Evolutionary conservation across 1,139 yeast species (phyloP), one percentile per base, ranked within the genome.

Genomic region (Protomyces lactucae-debilis): DNA sequence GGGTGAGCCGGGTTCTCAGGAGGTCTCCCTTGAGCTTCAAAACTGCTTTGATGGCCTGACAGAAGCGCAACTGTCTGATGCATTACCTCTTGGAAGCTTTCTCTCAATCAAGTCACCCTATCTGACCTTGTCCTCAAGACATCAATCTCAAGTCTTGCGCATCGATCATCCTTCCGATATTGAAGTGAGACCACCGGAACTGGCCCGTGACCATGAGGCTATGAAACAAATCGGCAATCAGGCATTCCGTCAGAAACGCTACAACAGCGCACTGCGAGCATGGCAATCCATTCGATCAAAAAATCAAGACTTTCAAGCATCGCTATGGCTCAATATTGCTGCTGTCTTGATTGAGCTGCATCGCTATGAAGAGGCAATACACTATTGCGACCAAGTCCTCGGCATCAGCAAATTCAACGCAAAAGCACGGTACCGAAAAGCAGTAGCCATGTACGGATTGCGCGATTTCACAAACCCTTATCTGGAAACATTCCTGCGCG

Each of bases 91-190:
- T 14, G 63, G 57, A 9, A 51, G 57, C 21, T 51, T 28, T 4
- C 35, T 59, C 35, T 9, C 52, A 4, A 52, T 59, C 37, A 59
- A 37, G 53, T 55, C 43, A 18, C 63, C 63, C 14, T 59, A 40
- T 16, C 36, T 39, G 21, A 43, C 63, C 10, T 45, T 59, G 32
- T 52, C 23, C 5, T 25, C 57, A 14, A 39, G 52, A 10, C 43
- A 9, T 25, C 48, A 35, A 39, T 37, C 35, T 14, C 52, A 10
- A 52, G 63, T 59, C 21, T 25, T 59, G 16, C 57, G 52, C 12
- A 57, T 59, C n/a, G 57, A 59, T 32, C 63, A 59, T n/a, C 63
- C 57, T 3, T 52, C 63, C 14, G 57, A 52, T 35, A 43, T 59
- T 12, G 63, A 59, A 14, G 28, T 52, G 32, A 12, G 40, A 12